Evolutionary conservation across 1,139 yeast species (phyloP), one percentile per base, ranked within the genome.

Genomic region (Kodamaea arcana): DNA sequence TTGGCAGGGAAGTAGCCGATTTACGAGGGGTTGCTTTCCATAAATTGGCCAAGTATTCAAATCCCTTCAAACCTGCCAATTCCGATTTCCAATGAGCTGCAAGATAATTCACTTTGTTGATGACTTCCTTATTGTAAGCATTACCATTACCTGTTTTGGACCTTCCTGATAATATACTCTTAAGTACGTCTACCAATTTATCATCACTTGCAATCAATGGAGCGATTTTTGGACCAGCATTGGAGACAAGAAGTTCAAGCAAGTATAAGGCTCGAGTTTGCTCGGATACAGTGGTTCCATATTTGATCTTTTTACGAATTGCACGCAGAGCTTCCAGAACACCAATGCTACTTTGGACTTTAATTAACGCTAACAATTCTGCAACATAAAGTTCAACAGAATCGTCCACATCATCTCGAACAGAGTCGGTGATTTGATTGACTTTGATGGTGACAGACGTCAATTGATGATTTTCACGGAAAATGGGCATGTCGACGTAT

Each of bases 261-360:
- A 90, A 51, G 39, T 75, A 75, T 44, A 90, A 60, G 0, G 95
- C 85, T 35, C 84, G 70, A 34, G 72, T 46, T 52, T 83, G 92
- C 42, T 78, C 80, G 21, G 65, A 65, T 2, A 60, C 54, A 1
- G 66, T 49, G 16, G 54, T 57, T n/a, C 97, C 97, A 54, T 92
- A 84, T 61, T 92, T 92, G 54, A 92, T 66, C 53, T 81, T 79
- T 65, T 92, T 92, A 35, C 98, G 72, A 25, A 92, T 66, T 1
- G 95, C 94, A 34, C 97, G 69, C 0, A 97, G 97, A 1, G 95
- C 94, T 57, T 90, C 97, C 9, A 69, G 62, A 2, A 87, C 78
- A 1, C 94, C 72, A 15, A 54, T 40, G 10, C 48, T 30, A 0
- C 62, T 60, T 50, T 69, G 75, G 27, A 67, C 47, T 38, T 60